Conservation (phyloP, 257 asterid genomes). For the Ophiorrhiza pumila region DNA sequence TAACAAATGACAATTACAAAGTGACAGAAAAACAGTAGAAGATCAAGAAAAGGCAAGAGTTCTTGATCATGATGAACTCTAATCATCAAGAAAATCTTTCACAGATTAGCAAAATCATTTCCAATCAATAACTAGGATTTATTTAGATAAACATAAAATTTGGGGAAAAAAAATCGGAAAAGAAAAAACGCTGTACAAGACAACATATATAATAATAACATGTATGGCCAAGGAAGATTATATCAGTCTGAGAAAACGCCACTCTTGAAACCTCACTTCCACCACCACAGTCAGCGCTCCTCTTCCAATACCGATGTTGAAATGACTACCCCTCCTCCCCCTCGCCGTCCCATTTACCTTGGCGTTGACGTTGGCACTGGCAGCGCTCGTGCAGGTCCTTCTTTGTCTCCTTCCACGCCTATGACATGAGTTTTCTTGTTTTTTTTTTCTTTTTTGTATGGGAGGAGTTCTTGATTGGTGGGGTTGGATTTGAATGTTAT, state of each 20-base stretch:
- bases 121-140: not conserved
- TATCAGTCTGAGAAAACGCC: conserved; percentile 26
- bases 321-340: conserved; percentile 55
- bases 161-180: not conserved
- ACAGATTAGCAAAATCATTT: not conserved
- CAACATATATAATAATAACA: not conserved
- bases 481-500: not conserved
- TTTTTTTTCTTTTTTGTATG: not conserved
- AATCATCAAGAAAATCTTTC: not conserved
- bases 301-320: conserved; percentile 36
- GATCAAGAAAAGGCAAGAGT: not conserved
- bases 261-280: conserved; percentile 15
- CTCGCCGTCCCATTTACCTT: conserved; percentile 55
- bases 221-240: conserved; percentile 37
- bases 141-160: not conserved
- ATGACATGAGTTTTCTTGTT: not conserved
- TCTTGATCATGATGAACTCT: not conserved
- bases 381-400: conserved; percentile 94
- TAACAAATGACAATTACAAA: too few relatives aligned
- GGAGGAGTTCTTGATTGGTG: not conserved
- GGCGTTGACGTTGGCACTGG: conserved; percentile 99
- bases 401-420: not conserved
- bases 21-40: not conserved
- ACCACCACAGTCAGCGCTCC: conserved; percentile 26
- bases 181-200: not conserved